Percentiles rank a stretch among this genome's conserved stretches.
Conservation (phyloP, 306 rosid species). For the Astragalus membranaceus region DNA sequence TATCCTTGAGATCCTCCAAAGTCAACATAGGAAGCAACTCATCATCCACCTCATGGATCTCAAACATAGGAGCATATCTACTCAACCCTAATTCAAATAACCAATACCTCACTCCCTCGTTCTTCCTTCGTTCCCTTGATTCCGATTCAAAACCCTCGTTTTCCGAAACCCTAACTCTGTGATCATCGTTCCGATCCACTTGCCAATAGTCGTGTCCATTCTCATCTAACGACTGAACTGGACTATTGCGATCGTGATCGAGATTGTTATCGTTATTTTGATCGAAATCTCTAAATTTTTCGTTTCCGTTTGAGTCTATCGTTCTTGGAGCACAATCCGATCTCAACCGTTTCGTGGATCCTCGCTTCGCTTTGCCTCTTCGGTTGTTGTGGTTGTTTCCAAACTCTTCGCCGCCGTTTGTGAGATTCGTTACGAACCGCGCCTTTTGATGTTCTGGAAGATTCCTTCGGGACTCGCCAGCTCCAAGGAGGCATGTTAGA, state of each 20-base stretch:
- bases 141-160: constrained; percentile 42
- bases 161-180: constrained; percentile 36
- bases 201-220: constrained; percentile 35
- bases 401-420: constrained; percentile 37
- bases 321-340: constrained; percentile 30
- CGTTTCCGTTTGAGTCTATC: constrained; percentile 22
- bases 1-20: constrained; percentile 73
- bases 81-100: constrained; percentile 54
- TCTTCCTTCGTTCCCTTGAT: constrained; percentile 30
- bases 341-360: constrained; percentile 41
- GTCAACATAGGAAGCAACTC: constrained; percentile 69
- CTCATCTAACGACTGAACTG: constrained; percentile 34
- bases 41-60: constrained; percentile 73
- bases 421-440: constrained; percentile 39
- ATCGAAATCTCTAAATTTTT: constrained; percentile 39
- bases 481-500: constrained; percentile 37
- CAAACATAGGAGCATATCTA: constrained; percentile 62
- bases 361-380: constrained; percentile 47
- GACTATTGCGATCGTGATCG: constrained; percentile 38
- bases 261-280: constrained; percentile 28
- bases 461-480: constrained; percentile 43
- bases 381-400: constrained; percentile 11
- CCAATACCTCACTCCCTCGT: constrained; percentile 57
- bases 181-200: constrained; percentile 16
- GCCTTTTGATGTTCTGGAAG: constrained; percentile 41